phyloP scores from a whole-genome alignment of 2,329 filamentous ascomycete species.

The Kalmusia sp. region DNA sequence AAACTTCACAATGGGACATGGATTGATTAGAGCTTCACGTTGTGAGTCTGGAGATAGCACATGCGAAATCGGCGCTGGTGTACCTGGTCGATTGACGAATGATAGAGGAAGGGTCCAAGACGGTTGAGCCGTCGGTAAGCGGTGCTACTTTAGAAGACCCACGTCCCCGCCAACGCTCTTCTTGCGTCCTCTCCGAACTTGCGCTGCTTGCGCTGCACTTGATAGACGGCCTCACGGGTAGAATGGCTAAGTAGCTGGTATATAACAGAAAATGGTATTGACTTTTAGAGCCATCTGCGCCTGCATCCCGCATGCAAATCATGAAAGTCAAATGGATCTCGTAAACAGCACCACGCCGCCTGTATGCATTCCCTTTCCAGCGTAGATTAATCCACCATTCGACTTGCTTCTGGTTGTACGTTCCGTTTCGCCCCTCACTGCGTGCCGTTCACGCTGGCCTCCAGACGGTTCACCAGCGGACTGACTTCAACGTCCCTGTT shows the following conservation, averaged over 20 bases:
- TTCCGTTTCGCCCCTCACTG: too few relatives aligned
- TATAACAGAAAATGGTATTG: neutral
- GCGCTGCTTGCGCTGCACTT: too few relatives aligned
- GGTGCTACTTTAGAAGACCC: neutral
- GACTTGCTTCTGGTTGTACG: too few relatives aligned
- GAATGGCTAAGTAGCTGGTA: neutral
- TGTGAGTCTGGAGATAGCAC: neutral
- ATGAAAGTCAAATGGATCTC: neutral
- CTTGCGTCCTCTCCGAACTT: too few relatives aligned
- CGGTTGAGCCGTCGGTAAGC: neutral
- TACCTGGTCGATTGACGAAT: neutral
- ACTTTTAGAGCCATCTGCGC: conserved; percentile 1
- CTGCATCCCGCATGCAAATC: neutral
- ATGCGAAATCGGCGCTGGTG: neutral
- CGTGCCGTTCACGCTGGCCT: conserved; percentile 36
- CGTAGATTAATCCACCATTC: too few relatives aligned
- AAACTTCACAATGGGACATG: too few relatives aligned
- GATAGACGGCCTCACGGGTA: too few relatives aligned
- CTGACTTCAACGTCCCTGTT: conserved; percentile 17
- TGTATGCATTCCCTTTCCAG: neutral
- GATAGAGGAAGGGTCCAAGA: neutral
- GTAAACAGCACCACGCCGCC: neutral
- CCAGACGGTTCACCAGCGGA: conserved; percentile 34
- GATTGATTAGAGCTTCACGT: too few relatives aligned
- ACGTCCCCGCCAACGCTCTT: too few relatives aligned